Percentiles rank a stretch among this genome's conserved stretches.
Conservation (phyloP, 352 stramenopile species). For the Phytophthora hybrid region DNA sequence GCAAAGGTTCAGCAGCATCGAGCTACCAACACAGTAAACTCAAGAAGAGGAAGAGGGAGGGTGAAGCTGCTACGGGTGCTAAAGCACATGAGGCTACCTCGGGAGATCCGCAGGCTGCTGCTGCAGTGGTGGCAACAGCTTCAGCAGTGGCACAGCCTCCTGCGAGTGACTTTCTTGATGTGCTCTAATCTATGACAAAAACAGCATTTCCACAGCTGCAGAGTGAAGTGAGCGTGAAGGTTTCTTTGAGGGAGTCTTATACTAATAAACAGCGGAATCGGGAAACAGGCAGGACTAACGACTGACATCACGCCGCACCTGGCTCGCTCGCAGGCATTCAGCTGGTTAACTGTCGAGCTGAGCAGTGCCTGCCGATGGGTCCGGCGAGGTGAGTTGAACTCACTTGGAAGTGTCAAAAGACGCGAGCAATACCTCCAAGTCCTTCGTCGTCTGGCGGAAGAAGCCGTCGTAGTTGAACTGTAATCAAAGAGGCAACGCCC, state of each 20-base stretch:
- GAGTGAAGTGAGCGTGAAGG: constrained; percentile 19
- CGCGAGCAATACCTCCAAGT: constrained; percentile 69
- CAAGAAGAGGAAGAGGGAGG: constrained; percentile 67
- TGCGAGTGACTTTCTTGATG: constrained; percentile 66
- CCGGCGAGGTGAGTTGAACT: constrained; percentile 12
- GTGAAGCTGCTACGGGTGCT: constrained; percentile 3
- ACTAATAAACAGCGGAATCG: constrained; percentile 47
- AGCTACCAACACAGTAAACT: constrained; percentile 48
- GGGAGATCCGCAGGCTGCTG: constrained; percentile 17
- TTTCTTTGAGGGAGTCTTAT: constrained; percentile 30
- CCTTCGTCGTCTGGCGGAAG: constrained; percentile 80
- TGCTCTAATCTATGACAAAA: constrained; percentile 46
- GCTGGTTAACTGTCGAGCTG: neutral
- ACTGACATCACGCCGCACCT: constrained; percentile 22
- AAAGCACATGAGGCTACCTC: constrained; percentile 27
- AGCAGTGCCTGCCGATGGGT: neutral
- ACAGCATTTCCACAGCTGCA: neutral
- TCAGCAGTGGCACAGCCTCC: constrained; percentile 10
- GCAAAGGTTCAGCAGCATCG: constrained; percentile 31
- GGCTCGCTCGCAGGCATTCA: neutral
- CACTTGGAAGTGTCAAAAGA: constrained; percentile 52
- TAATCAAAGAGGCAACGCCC: neutral
- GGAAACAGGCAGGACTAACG: constrained; percentile 34
- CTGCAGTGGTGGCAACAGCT: neutral
- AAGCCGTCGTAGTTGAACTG: constrained; percentile 90